These are phyloP conservation scores for Pseudocercospora pini-densiflorae DNA, from an alignment of 2,329 filamentous ascomycete genomes.

Conservation along the genomic window DNA sequence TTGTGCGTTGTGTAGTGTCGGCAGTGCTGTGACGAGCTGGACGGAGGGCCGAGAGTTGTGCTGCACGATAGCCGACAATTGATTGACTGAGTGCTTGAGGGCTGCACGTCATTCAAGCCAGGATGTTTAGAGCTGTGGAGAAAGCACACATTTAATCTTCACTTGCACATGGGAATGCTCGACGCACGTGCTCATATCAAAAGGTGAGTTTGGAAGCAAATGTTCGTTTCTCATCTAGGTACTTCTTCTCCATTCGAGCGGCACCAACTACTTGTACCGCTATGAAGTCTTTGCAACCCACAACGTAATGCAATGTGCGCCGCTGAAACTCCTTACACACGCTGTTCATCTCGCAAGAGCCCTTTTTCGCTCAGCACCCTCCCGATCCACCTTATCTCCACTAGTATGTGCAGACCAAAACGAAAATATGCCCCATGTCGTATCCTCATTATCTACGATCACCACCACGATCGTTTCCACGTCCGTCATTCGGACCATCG, in stretches of 20 bases:
- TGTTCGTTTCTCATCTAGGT: not conserved
- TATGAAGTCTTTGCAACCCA: not conserved
- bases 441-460: not conserved
- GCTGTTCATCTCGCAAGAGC: conserved; percentile 1
- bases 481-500: not conserved
- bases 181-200: not conserved
- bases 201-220: not conserved
- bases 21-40: not conserved
- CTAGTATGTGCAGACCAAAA: conserved; percentile 1
- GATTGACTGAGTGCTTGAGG: not conserved
- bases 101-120: not conserved
- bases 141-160: not conserved
- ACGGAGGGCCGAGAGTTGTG: not conserved
- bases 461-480: not conserved
- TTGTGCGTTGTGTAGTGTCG: not conserved
- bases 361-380: conserved; percentile 3
- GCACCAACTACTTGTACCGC: conserved; percentile 1
- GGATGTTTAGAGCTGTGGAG: not conserved
- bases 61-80: not conserved
- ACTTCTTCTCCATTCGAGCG: not conserved
- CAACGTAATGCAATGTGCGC: conserved; percentile 4
- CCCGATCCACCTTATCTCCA: not conserved
- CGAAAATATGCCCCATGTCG: not conserved
- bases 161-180: too few relatives aligned
- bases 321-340: conserved; percentile 4